These are phyloP conservation scores for Thecamonas trahens DNA, from an alignment of 78 protist genomes.

Conservation along the genomic window DNA sequence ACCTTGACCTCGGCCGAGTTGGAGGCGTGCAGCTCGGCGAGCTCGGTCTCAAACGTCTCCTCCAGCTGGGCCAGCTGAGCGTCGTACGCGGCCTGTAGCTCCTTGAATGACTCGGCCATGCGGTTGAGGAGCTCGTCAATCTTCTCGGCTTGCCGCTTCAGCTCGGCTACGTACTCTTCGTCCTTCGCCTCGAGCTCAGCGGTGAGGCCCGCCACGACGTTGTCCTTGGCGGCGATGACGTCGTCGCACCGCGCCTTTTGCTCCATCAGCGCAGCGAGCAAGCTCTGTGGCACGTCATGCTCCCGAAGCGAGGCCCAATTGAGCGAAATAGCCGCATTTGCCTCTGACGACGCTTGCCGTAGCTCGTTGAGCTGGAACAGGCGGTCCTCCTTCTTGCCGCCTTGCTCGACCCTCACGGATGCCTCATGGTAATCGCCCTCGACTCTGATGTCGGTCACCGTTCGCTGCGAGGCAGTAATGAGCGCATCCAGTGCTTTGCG, in stretches of 20 bases:
- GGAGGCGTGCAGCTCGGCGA: slow-evolving; percentile 20
- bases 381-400: no score
- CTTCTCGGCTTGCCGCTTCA: slow-evolving; percentile 48
- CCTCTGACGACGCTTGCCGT: no score
- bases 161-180: slow-evolving; percentile 53
- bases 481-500: no score
- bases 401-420: no score
- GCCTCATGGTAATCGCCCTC: no score
- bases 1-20: slow-evolving; percentile 13
- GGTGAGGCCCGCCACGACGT: slow-evolving; percentile 37
- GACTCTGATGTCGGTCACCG: no score
- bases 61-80: slow-evolving; percentile 54
- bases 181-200: slow-evolving; percentile 45
- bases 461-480: no score
- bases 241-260: slow-evolving; percentile 8
- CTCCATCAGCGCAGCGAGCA: not conserved
- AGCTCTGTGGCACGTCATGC: slow-evolving; percentile 12
- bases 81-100: slow-evolving; percentile 14
- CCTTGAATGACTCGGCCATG: slow-evolving; percentile 15
- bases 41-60: slow-evolving; percentile 44
- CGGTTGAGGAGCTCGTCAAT: slow-evolving; percentile 37
- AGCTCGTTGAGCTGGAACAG: no score
- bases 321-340: no score
- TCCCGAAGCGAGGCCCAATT: no score
- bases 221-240: slow-evolving; percentile 25